Evolutionary conservation across 2,329 filamentous ascomycete species (phyloP), one percentile per base, ranked within the genome.

Genomic region (Fusarium staphyleae): DNA sequence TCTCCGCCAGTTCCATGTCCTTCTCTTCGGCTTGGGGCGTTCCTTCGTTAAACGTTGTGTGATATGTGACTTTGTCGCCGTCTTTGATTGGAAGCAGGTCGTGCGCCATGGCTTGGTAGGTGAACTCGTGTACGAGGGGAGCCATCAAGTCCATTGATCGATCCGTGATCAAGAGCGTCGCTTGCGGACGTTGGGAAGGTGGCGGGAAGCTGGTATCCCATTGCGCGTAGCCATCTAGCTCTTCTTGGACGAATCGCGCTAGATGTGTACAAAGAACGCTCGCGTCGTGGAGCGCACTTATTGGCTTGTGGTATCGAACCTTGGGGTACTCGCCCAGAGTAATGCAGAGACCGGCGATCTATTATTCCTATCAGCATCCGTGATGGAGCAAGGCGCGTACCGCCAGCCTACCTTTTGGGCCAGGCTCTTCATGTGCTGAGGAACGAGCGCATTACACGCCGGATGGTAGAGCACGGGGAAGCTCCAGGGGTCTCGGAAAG

Each of bases 41-140:
- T 9, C 89, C 90, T 65, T 92, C 85, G 61, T 96, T 95, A 58
- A 95, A 79, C 2, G 83, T 78, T 45, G 92, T 93, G 62, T 87
- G 88, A 70, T 93, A 99, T 0, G 88, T 91, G 9, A 96, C 83
- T 72, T 95, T 96, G 61, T 96, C 92, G 18, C 85, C 88, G 47
- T 98, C 95, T 66, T 89, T 87, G 69, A 99, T 91, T 0, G 89
- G 89, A 24, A 99, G 77, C 8, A 99, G 78, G 70, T 99, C 95
- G 72, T 97, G 91, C 3, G 91, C 93, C 93, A 99, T 98, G 43
- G 95, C 92, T 74, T 99, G 95, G 72, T 98, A 99, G 11, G 95
- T 97, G 71, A 99, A 97, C 69, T 99, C 95, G 74, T 99, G 95
- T 4, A 98, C 71, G 10, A 98, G 76, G 1, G 95, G 95, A 0